A percentile compares a stretch with the other conserved stretches of the same genome.
Evolutionary conservation across 805 yeast species (phyloP).

Genomic region (Candida hungchunana): DNA sequence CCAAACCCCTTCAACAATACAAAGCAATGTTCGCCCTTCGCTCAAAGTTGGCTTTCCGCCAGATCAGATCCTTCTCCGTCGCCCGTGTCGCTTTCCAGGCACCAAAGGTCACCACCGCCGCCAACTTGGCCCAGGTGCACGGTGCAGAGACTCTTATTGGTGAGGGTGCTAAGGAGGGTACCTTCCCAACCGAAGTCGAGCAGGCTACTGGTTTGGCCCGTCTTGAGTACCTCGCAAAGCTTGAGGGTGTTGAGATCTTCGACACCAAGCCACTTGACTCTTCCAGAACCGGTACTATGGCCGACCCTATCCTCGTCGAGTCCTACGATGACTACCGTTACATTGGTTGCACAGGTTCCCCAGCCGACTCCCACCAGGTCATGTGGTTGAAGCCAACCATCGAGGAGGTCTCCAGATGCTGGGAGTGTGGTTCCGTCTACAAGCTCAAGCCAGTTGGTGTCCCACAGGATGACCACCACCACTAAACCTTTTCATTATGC

Average conservation of each 20-base stretch:
- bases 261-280: constrained; percentile 85
- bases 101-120: constrained; percentile 43
- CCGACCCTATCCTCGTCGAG: constrained; percentile 85
- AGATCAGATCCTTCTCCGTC: constrained; percentile 30
- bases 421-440: constrained; percentile 98
- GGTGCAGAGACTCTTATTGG: constrained; percentile 80
- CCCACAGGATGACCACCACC: constrained; percentile 52
- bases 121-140: constrained; percentile 68
- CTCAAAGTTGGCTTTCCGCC: constrained; percentile 25
- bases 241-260: constrained; percentile 92
- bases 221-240: constrained; percentile 87
- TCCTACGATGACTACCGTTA: constrained; percentile 90
- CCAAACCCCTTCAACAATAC: neutral
- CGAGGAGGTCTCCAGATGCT: constrained; percentile 86
- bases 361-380: constrained; percentile 86
- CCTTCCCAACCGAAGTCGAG: constrained; percentile 89
- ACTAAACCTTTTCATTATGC: constrained; percentile 6
- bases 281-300: constrained; percentile 86
- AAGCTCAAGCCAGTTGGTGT: constrained; percentile 85
- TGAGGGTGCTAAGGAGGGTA: constrained; percentile 81
- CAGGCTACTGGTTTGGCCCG: constrained; percentile 99
- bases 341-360: constrained; percentile 96
- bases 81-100: constrained; percentile 28
- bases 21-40: constrained; percentile 34
- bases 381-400: constrained; percentile 90